A percentile compares a stretch with the other conserved stretches of the same genome.
Conservation (phyloP, 2,329 filamentous ascomycete genomes). For the Dactylellina sp. region DNA sequence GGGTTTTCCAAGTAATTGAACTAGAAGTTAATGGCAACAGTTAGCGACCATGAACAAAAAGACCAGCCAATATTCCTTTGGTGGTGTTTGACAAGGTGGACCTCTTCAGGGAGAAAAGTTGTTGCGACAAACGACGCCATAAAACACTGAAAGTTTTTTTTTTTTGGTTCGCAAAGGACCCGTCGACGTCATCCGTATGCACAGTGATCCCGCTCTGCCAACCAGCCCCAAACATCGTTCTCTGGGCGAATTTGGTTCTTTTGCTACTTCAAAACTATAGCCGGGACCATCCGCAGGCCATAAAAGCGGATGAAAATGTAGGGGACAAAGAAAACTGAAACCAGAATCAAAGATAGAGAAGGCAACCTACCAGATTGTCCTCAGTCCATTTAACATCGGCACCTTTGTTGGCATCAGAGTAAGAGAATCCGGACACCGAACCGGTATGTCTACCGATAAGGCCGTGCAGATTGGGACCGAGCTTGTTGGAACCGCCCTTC, state of each 20-base stretch:
- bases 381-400: conserved; percentile 92
- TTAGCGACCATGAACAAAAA: conserved; percentile 46
- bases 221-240: neutral
- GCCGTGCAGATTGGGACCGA: conserved; percentile 95
- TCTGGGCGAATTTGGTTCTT: no score
- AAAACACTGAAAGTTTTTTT: conserved; percentile 23
- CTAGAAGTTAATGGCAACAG: conserved; percentile 64
- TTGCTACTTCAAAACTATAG: no score
- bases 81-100: neutral
- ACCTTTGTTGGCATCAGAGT: conserved; percentile 99
- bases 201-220: conserved; percentile 24
- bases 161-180: conserved; percentile 33
- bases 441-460: conserved; percentile 97
- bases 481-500: conserved; percentile 92
- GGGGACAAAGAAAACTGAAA: neutral
- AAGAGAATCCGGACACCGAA: conserved; percentile 89
- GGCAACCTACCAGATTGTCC: conserved; percentile 77
- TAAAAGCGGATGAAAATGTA: no score
- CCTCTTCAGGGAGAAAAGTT: neutral
- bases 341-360: neutral
- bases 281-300: no score
- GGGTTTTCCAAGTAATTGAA: conserved; percentile 99
- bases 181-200: conserved; percentile 41
- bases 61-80: neutral
- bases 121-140: conserved; percentile 9